Conservation (phyloP, 2,329 filamentous ascomycete species). For the Verticillium longisporum region DNA sequence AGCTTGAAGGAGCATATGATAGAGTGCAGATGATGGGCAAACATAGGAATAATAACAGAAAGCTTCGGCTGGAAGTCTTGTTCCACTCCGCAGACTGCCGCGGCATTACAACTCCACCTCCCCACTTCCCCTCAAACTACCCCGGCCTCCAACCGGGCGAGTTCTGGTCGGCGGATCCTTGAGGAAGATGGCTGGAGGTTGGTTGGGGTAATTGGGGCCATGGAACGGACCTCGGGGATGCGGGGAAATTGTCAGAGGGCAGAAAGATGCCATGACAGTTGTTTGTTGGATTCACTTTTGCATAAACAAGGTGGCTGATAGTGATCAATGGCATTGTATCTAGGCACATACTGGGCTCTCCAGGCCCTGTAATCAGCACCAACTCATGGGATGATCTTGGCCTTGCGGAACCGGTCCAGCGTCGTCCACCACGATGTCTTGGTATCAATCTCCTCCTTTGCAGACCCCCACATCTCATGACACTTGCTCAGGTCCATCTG, state of each 20-base stretch:
- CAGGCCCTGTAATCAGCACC: background rate
- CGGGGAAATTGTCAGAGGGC: no score
- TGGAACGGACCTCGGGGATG: background rate
- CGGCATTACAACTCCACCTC: conserved; percentile 1
- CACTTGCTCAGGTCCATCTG: conserved; percentile 23
- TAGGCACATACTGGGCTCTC: no score
- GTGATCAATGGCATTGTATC: no score
- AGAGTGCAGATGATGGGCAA: background rate
- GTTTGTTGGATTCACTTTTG: no score
- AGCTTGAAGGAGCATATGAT: background rate
- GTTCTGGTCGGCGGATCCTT: background rate
- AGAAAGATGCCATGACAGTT: no score
- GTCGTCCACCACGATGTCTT: conserved; percentile 22
- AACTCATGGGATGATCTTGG: conserved; percentile 23
- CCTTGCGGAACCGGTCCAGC: conserved; percentile 23
- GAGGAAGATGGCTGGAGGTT: background rate
- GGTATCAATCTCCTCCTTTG: conserved; percentile 20
- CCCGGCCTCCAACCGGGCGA: background rate
- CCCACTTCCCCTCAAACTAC: background rate
- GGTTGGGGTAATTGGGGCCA: background rate
- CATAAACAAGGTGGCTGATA: no score
- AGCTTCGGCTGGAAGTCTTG: conserved; percentile 2
- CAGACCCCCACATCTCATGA: conserved; percentile 21
- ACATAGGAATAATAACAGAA: background rate
- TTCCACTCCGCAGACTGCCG: conserved; percentile 8